phyloP scores from a whole-genome alignment of 495 filamentous ascomycete species.

The Pseudoneurospora amorphoporcata region DNA sequence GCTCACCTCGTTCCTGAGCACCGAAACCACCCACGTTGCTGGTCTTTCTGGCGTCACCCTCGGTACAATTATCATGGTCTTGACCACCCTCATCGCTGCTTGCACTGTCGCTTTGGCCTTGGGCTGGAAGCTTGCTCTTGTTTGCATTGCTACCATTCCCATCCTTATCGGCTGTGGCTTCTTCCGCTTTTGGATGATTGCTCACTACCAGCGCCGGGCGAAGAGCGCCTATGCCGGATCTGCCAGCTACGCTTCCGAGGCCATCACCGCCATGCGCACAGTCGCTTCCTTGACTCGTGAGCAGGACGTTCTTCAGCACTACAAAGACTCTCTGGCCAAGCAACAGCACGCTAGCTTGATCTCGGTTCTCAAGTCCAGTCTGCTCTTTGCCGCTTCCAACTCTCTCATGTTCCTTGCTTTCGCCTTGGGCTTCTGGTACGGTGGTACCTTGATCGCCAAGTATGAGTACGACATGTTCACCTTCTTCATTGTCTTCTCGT shows the following conservation, averaged over 20 bases:
- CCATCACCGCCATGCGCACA: constrained; percentile 79
- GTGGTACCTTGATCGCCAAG: constrained; percentile 65
- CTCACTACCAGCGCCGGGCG: constrained; percentile 59
- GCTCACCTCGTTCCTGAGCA: constrained; percentile 73
- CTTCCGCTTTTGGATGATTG: constrained; percentile 63
- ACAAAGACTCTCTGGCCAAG: constrained; percentile 29
- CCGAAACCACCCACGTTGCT: constrained; percentile 74
- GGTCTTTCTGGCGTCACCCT: constrained; percentile 75
- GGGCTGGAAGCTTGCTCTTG: constrained; percentile 86
- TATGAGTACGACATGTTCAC: constrained; percentile 61
- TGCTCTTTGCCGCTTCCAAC: constrained; percentile 70
- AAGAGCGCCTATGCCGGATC: constrained; percentile 66
- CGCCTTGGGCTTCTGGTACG: constrained; percentile 76
- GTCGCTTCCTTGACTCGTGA: constrained; percentile 59
- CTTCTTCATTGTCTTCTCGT: constrained; percentile 76
- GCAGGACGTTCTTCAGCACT: constrained; percentile 61
- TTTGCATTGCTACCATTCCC: constrained; percentile 73
- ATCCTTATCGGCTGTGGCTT: constrained; percentile 75
- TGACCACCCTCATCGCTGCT: constrained; percentile 62
- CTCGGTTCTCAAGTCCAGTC: constrained; percentile 25
- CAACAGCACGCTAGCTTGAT: constrained; percentile 21
- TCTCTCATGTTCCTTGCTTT: constrained; percentile 70
- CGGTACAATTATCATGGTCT: constrained; percentile 65
- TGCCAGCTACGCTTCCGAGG: constrained; percentile 80
- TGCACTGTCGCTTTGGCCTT: constrained; percentile 55